Evolutionary conservation across 352 stramenopile species (phyloP).

Genomic region (Globisporangium radiosum): DNA sequence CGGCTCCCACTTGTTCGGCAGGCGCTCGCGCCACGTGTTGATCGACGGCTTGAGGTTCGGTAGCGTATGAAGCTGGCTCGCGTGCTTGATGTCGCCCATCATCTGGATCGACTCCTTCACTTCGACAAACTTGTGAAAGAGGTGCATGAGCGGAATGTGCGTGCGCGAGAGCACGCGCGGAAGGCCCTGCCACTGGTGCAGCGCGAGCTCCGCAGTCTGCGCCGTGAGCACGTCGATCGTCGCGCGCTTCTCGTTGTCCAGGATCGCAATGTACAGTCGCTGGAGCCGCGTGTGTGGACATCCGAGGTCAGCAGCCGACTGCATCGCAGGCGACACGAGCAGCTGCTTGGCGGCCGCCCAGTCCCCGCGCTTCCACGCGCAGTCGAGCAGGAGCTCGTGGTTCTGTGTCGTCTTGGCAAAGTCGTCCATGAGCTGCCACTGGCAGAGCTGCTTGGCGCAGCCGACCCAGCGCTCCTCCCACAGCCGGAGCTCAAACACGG

Average conservation of each 20-base stretch:
- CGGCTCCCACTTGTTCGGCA: conserved; percentile 92
- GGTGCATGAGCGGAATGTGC: conserved; percentile 79
- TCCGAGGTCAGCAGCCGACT: conserved; percentile 52
- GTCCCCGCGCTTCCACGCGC: conserved; percentile 88
- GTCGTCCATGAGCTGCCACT: conserved; percentile 91
- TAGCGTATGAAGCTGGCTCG: conserved; percentile 73
- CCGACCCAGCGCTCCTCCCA: conserved; percentile 90
- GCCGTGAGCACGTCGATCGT: conserved; percentile 59
- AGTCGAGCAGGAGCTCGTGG: conserved; percentile 89
- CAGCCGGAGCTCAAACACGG: conserved; percentile 77
- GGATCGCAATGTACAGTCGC: conserved; percentile 84
- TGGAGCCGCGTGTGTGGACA: conserved; percentile 77
- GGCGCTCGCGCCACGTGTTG: conserved; percentile 89
- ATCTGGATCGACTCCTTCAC: conserved; percentile 91
- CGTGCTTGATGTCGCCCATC: conserved; percentile 83
- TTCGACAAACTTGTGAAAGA: conserved; percentile 91
- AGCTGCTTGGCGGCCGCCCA: conserved; percentile 85
- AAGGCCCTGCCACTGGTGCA: conserved; percentile 88
- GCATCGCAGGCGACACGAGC: conserved; percentile 52
- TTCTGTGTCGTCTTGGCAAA: conserved; percentile 90
- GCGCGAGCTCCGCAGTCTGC: conserved; percentile 73
- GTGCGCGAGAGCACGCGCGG: conserved; percentile 68
- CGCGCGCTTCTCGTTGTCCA: conserved; percentile 72
- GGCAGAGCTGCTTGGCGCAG: conserved; percentile 87
- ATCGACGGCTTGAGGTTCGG: conserved; percentile 90